Percentiles rank a stretch among this genome's conserved stretches.
Evolutionary conservation across 306 rosid species (phyloP).

Genomic region (Arachis hypogaea): DNA sequence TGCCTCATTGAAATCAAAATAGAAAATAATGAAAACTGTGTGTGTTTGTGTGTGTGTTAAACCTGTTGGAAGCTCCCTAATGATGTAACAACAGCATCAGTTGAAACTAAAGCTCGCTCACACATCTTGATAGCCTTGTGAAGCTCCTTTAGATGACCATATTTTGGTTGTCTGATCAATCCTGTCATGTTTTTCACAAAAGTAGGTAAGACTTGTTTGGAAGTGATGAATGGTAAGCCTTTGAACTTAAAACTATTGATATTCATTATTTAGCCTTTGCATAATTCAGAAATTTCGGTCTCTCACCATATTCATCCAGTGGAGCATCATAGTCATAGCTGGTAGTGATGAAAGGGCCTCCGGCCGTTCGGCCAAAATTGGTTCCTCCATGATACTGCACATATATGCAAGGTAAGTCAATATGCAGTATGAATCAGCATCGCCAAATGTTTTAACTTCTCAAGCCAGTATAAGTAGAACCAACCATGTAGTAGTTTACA

Average conservation of each 20-base stretch:
- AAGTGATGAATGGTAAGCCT: conserved; percentile 5
- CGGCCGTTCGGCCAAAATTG: conserved; percentile 98
- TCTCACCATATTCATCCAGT: conserved; percentile 95
- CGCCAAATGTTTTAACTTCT: conserved; percentile 30
- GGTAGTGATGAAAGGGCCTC: conserved; percentile 98
- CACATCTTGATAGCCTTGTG: conserved; percentile 85
- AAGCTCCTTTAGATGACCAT: conserved; percentile 97
- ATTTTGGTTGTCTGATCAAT: conserved; percentile 91
- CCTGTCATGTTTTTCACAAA: conserved; percentile 54
- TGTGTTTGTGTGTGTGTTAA: conserved; percentile 20
- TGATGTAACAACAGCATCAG: conserved; percentile 83
- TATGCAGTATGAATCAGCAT: conserved; percentile 18
- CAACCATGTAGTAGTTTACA: conserved; percentile 94
- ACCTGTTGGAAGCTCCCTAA: conserved; percentile 95
- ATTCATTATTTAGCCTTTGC: neutral
- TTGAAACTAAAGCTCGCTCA: conserved; percentile 79
- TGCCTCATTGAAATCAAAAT: neutral
- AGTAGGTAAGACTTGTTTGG: conserved; percentile 6
- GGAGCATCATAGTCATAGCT: conserved; percentile 99
- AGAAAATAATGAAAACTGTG: too few species aligned
- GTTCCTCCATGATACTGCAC: conserved; percentile 96
- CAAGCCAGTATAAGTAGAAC: conserved; percentile 38
- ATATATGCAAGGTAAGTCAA: conserved; percentile 30
- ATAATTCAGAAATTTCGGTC: conserved; percentile 15
- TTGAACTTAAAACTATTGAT: conserved; percentile 13